These are phyloP conservation scores for Elymus sibiricus DNA, from an alignment of 176 grass and related monocot genomes.

Conservation along the genomic window DNA sequence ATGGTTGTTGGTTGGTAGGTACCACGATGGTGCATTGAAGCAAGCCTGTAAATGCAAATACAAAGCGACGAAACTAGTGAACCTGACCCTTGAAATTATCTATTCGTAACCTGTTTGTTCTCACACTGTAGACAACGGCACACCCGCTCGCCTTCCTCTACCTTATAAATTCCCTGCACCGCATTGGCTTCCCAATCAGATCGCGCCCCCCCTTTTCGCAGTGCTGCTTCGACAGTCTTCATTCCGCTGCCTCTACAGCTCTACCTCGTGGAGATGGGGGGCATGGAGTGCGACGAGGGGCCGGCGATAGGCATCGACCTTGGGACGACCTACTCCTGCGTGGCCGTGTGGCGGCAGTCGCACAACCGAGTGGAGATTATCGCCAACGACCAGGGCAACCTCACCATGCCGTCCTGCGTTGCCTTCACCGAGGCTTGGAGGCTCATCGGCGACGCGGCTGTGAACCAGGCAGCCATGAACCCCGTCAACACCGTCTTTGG, in stretches of 20 bases:
- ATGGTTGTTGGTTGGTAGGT: too few species aligned
- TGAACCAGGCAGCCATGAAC: not conserved
- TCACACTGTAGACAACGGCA: not conserved
- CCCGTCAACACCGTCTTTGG: not conserved
- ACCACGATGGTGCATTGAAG: too few species aligned
- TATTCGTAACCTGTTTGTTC: not conserved
- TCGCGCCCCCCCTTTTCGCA: not conserved
- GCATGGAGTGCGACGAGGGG: slow-evolving; percentile 6
- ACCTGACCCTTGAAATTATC: too few species aligned
- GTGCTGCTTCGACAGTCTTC: not conserved
- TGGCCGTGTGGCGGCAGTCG: slow-evolving; percentile 59
- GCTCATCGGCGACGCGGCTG: not conserved
- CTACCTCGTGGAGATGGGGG: not conserved
- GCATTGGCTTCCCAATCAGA: not conserved
- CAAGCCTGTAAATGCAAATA: too few species aligned
- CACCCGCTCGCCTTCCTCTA: not conserved
- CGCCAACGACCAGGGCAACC: not conserved
- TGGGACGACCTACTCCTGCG: slow-evolving; percentile 81
- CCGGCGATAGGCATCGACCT: slow-evolving; percentile 92
- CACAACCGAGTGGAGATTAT: not conserved
- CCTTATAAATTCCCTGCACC: not conserved
- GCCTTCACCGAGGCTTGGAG: not conserved
- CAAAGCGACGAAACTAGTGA: too few species aligned
- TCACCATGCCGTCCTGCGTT: not conserved
- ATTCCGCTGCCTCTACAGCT: not conserved